phyloP scores from a whole-genome alignment of 129 eudicot species.

The Saussurea involucrata region DNA sequence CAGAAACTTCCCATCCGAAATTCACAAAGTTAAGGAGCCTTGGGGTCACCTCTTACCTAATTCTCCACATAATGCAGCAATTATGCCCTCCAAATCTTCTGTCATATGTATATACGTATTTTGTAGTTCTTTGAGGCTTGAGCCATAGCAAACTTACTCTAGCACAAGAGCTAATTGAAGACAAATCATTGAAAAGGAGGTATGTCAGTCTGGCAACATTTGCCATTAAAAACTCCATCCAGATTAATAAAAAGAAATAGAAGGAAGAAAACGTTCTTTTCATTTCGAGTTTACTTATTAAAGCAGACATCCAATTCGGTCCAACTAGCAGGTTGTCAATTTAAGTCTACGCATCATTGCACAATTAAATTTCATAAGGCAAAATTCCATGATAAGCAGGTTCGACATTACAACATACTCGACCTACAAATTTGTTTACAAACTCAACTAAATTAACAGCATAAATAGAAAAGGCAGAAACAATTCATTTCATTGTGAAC shows the following conservation, averaged over 20 bases:
- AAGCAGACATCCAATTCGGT: neutral
- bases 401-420: neutral
- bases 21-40: too few relatives aligned
- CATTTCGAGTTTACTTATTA: neutral
- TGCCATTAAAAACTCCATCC: neutral
- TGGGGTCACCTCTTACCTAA: too few relatives aligned
- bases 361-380: neutral
- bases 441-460: neutral
- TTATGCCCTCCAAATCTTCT: too few relatives aligned
- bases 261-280: too few relatives aligned
- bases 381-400: neutral
- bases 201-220: too few relatives aligned
- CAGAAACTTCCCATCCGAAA: too few relatives aligned
- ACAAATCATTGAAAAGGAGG: too few relatives aligned
- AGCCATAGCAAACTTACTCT: neutral
- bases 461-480: neutral
- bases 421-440: neutral
- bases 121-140: neutral
- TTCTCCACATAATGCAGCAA: neutral
- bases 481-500: neutral
- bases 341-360: neutral
- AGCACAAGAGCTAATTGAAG: neutral
- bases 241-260: neutral
- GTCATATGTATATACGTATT: neutral
- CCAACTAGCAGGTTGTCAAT: neutral